Percentiles rank a stretch among this genome's conserved stretches.
These are phyloP conservation scores for Kodamaea sp. DNA, from an alignment of 1,139 yeast genomes.

Conservation along the genomic window DNA sequence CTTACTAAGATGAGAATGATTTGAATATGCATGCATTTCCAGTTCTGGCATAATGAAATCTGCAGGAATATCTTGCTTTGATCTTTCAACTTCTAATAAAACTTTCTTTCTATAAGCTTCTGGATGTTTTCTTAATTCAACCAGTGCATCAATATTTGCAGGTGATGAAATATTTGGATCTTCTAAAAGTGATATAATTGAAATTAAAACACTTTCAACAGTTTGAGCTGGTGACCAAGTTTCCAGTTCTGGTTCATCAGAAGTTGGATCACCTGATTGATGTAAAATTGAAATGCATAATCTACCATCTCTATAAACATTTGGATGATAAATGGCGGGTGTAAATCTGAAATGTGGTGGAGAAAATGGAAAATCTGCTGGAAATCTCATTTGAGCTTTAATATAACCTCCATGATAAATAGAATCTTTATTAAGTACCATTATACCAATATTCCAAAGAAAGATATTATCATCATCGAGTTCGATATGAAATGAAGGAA, in stretches of 20 bases:
- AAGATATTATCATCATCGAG: conserved; percentile 88
- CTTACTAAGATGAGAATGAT: conserved; percentile 34
- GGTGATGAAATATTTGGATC: conserved; percentile 94
- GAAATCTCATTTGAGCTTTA: conserved; percentile 91
- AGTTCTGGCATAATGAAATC: conserved; percentile 78
- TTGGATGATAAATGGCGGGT: conserved; percentile 95
- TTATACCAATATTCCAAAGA: conserved; percentile 89
- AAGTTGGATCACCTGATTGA: conserved; percentile 82
- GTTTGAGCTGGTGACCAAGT: conserved; percentile 98
- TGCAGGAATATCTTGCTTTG: conserved; percentile 79
- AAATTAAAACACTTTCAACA: conserved; percentile 84
- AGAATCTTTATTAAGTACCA: conserved; percentile 86
- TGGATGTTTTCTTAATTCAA: conserved; percentile 81
- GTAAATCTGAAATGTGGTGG: conserved; percentile 92
- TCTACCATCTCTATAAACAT: conserved; percentile 89
- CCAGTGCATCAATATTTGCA: conserved; percentile 95
- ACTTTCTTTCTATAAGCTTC: conserved; percentile 79
- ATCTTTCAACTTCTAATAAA: conserved; percentile 75
- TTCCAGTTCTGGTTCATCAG: conserved; percentile 89
- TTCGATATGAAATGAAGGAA: conserved; percentile 86
- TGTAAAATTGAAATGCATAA: conserved; percentile 90
- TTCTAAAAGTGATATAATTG: conserved; percentile 83
- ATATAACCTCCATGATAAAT: conserved; percentile 95
- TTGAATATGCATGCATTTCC: conserved; percentile 58
- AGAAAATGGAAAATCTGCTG: conserved; percentile 82